A percentile compares a stretch with the other conserved stretches of the same genome.
Evolutionary conservation across 2,329 filamentous ascomycete species (phyloP).

Genomic region (Ramularia endophylla): DNA sequence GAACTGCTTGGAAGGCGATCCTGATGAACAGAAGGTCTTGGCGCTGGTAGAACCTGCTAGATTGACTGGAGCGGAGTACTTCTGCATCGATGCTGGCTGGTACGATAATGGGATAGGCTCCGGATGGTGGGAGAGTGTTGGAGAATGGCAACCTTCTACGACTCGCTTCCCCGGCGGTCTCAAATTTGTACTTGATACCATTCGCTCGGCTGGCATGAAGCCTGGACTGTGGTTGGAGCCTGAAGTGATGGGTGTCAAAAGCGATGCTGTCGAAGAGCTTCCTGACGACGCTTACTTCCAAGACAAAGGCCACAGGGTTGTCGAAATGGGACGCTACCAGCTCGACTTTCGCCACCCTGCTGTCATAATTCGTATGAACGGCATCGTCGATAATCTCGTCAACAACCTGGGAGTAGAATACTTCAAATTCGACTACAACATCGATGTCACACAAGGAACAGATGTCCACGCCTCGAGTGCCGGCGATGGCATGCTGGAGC

Average conservation of each 20-base stretch:
- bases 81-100: conserved; percentile 2
- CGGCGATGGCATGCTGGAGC: conserved; percentile 1
- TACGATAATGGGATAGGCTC: background rate
- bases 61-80: background rate
- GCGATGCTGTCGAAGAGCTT: background rate
- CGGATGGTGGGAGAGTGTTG: background rate
- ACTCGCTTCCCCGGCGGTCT: too few relatives aligned
- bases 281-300: conserved; percentile 5
- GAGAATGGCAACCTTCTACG: too few relatives aligned
- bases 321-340: conserved; percentile 5
- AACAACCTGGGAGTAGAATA: conserved; percentile 1
- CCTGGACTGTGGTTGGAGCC: conserved; percentile 5
- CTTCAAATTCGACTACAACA: conserved; percentile 9
- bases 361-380: background rate
- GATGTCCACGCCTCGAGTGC: background rate
- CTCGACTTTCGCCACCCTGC: conserved; percentile 5
- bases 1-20: too few relatives aligned
- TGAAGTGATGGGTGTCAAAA: conserved; percentile 1
- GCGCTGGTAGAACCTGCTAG: background rate
- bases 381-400: background rate
- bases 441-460: conserved; percentile 4
- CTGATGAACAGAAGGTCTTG: too few relatives aligned
- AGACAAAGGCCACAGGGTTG: background rate
- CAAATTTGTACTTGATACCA: conserved; percentile 1
- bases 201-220: background rate